Evolutionary conservation across 2,329 filamentous ascomycete genomes (phyloP).

Genomic region (Clarireedia paspali): DNA sequence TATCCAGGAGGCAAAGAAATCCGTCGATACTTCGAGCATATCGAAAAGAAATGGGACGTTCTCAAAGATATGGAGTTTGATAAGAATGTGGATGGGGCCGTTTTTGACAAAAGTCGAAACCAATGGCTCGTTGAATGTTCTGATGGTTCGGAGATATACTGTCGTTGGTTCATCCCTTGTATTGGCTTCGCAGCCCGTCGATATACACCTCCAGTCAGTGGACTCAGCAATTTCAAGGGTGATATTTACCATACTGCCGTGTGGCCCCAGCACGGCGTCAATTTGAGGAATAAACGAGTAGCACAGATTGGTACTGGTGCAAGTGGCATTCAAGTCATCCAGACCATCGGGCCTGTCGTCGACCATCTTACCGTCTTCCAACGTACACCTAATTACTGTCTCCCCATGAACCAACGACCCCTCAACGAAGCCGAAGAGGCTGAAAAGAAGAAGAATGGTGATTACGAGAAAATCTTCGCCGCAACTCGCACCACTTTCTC

Average conservation of each 20-base stretch:
- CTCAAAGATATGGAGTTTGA: conserved; percentile 38
- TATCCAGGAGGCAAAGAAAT: conserved; percentile 47
- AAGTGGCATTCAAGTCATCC: conserved; percentile 19
- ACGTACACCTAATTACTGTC: conserved; percentile 42
- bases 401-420: conserved; percentile 22
- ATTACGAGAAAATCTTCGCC: conserved; percentile 29
- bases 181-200: conserved; percentile 23
- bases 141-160: conserved; percentile 26
- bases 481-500: conserved; percentile 20
- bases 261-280: conserved; percentile 32
- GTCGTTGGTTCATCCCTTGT: conserved; percentile 20
- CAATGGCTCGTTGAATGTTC: conserved; percentile 35
- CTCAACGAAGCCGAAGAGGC: conserved; percentile 25
- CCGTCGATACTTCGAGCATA: conserved; percentile 50
- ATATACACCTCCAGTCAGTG: conserved; percentile 19
- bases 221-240: conserved; percentile 23
- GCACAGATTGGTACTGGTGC: conserved; percentile 18
- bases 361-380: conserved; percentile 41
- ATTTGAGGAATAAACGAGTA: conserved; percentile 30
- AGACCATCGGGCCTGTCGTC: conserved; percentile 30
- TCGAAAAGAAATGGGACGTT: conserved; percentile 46
- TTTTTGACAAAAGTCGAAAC: conserved; percentile 31
- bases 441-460: conserved; percentile 15
- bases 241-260: conserved; percentile 20
- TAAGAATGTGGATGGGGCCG: conserved; percentile 27